These are phyloP conservation scores for Halocafeteria seosinensis DNA, from an alignment of 108 stramenopile genomes.

Conservation along the genomic window DNA sequence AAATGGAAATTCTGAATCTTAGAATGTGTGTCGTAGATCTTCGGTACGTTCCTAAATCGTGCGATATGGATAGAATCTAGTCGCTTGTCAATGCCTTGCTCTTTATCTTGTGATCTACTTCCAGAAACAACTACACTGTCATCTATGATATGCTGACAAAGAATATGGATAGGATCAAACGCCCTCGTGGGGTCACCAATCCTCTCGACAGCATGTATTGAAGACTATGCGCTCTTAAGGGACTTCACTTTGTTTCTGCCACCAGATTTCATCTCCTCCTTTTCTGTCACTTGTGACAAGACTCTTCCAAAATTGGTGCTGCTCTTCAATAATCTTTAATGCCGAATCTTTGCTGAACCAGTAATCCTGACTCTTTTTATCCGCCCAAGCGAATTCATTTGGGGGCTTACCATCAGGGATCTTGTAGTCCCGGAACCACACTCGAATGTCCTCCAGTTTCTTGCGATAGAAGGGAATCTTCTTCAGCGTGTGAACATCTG, in stretches of 20 bases:
- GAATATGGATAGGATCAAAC: too few species aligned
- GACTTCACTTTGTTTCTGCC: too few species aligned
- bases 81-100: background rate
- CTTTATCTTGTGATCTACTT: background rate
- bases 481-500: too few species aligned
- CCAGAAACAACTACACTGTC: background rate
- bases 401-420: conserved; percentile 93
- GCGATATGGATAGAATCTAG: too few species aligned
- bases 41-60: too few species aligned
- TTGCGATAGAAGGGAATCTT: background rate
- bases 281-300: background rate
- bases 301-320: background rate
- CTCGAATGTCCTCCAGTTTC: conserved; percentile 55
- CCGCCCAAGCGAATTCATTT: conserved; percentile 76
- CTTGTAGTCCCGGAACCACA: conserved; percentile 98
- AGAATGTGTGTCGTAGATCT: too few species aligned
- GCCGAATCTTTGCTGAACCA: conserved; percentile 81
- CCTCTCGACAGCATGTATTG: too few species aligned
- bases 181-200: too few species aligned
- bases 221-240: too few species aligned
- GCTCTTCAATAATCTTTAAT: conserved; percentile 55
- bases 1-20: too few species aligned
- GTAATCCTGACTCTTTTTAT: too few species aligned
- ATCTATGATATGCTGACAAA: too few species aligned
- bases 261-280: background rate